These are phyloP conservation scores for Neurospora intermedia DNA, from an alignment of 495 filamentous ascomycete species.

Conservation along the genomic window DNA sequence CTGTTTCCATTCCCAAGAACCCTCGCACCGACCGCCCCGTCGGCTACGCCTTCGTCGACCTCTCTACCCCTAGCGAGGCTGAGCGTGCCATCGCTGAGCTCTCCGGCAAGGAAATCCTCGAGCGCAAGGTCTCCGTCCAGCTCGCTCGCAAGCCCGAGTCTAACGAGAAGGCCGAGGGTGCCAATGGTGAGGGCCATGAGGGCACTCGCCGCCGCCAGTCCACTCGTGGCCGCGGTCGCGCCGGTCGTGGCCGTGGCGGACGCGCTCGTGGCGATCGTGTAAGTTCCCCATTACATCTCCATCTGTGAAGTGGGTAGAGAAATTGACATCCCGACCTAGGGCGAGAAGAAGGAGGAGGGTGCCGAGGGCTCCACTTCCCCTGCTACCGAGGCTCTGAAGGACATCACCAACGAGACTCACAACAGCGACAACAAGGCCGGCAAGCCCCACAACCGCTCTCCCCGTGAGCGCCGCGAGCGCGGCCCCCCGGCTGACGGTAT, in stretches of 20 bases:
- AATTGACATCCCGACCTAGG: conserved; percentile 20
- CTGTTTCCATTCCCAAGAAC: conserved; percentile 96
- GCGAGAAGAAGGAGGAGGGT: conserved; percentile 39
- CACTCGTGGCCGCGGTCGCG: conserved; percentile 60
- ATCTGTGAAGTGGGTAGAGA: background rate
- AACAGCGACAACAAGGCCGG: conserved; percentile 39
- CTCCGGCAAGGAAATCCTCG: conserved; percentile 90
- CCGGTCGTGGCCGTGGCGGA: conserved; percentile 59
- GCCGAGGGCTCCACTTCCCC: conserved; percentile 37
- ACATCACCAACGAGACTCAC: conserved; percentile 40
- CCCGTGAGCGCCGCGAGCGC: conserved; percentile 64
- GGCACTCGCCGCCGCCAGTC: conserved; percentile 67
- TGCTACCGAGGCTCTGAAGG: conserved; percentile 37
- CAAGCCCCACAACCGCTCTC: conserved; percentile 34
- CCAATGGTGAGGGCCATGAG: conserved; percentile 57
- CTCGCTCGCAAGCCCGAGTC: conserved; percentile 94
- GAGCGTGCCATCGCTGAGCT: conserved; percentile 89
- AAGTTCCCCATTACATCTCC: conserved; percentile 12
- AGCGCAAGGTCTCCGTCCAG: conserved; percentile 98
- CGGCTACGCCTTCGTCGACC: conserved; percentile 97
- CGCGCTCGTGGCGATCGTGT: conserved; percentile 64
- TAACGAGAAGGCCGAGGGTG: conserved; percentile 62
- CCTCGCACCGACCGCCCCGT: conserved; percentile 96
- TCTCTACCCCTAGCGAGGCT: conserved; percentile 86
- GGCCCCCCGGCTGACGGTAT: conserved; percentile 96